Percentiles rank a stretch among this genome's conserved stretches.
phyloP scores from a whole-genome alignment of 768 basidiomycete genomes.

The Zangia roseola region DNA sequence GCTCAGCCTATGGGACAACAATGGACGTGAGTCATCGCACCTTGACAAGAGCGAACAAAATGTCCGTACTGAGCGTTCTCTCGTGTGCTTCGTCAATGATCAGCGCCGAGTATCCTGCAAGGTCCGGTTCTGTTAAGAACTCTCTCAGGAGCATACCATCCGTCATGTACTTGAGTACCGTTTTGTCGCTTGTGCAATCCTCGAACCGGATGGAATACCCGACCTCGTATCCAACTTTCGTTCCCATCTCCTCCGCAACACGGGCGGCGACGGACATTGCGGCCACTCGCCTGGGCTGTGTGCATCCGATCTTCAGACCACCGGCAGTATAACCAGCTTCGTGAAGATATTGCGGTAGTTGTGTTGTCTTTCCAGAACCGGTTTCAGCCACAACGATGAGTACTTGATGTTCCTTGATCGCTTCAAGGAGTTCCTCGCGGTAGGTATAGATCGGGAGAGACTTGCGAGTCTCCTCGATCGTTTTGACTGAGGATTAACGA shows the following conservation, averaged over 20 bases:
- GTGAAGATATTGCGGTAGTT: slow-evolving; percentile 96
- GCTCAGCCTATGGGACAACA: slow-evolving; percentile 24
- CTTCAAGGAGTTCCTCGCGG: slow-evolving; percentile 84
- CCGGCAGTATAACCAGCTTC: slow-evolving; percentile 92
- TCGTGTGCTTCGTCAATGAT: slow-evolving; percentile 99
- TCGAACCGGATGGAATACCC: slow-evolving; percentile 99
- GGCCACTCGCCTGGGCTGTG: slow-evolving; percentile 96
- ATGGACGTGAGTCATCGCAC: slow-evolving; percentile 48
- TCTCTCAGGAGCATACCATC: slow-evolving; percentile 98
- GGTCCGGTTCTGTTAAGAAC: slow-evolving; percentile 95
- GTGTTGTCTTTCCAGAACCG: slow-evolving; percentile 98
- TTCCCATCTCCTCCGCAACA: slow-evolving; percentile 98
- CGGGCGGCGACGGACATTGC: slow-evolving; percentile 99
- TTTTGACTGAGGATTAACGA: slow-evolving; percentile 52
- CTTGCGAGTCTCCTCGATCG: slow-evolving; percentile 93
- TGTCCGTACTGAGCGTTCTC: slow-evolving; percentile 95
- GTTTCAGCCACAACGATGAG: slow-evolving; percentile 98
- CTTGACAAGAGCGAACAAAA: slow-evolving; percentile 97
- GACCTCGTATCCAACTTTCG: slow-evolving; percentile 95
- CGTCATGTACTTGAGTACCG: slow-evolving; percentile 99
- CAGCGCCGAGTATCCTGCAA: slow-evolving; percentile 91
- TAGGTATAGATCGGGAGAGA: slow-evolving; percentile 89
- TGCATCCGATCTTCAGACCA: slow-evolving; percentile 85
- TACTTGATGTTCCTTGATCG: slow-evolving; percentile 89
- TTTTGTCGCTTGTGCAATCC: slow-evolving; percentile 99